Evolutionary conservation across 495 filamentous ascomycete species (phyloP), one percentile per base, ranked within the genome.

Genomic region (Pseudoneurospora amorphoporcata): DNA sequence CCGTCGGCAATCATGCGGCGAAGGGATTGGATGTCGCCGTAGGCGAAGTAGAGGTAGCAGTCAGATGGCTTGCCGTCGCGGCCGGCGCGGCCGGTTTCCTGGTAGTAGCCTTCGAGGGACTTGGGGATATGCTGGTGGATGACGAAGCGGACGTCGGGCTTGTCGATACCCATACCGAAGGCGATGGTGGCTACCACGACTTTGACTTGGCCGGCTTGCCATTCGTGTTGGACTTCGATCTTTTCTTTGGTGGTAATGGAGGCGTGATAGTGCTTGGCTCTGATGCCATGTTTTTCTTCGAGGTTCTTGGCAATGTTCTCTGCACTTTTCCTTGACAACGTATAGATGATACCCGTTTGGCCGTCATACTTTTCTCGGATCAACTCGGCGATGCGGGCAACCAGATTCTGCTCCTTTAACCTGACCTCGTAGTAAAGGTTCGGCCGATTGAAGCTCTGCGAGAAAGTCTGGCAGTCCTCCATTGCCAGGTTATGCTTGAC

Each of bases 101-200:
- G 95, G 76, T 97, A 98, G 78, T 99, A 99, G 0, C 95, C 96
- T 81, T 99, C 95, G n/a, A 99, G 85, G 76, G 92, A 97, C 81
- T 97, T 97, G 1, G 95, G 95, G 8, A 98, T 86, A 19, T 87
- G 91, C 76, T 96, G 90, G 80, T 99, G 95, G 39, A 99, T 94
- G 47, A 99, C 94, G 75, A 94, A 98, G 14, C 95, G 92, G 43
- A 99, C 95, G 79, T 99, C 91, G 0, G 94, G 87, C 80, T 99
- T 99, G 82, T 99, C 95, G 71, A 99, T 98, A 17, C 95, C 95
- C 95, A 99, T 99, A 10, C 95, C 95, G 79, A 99, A 99, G 38
- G 95, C 95, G 80, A 98, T 98, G 0, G 95, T 99, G n/a, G 95
- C 96, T 38, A 99, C 95, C 35, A 99, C 95, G 41, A 99, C 93